Percentiles rank a stretch among this genome's conserved stretches.
These are phyloP conservation scores for Scheffersomyces stipitis DNA, from an alignment of 805 yeast genomes.

Conservation along the genomic window DNA sequence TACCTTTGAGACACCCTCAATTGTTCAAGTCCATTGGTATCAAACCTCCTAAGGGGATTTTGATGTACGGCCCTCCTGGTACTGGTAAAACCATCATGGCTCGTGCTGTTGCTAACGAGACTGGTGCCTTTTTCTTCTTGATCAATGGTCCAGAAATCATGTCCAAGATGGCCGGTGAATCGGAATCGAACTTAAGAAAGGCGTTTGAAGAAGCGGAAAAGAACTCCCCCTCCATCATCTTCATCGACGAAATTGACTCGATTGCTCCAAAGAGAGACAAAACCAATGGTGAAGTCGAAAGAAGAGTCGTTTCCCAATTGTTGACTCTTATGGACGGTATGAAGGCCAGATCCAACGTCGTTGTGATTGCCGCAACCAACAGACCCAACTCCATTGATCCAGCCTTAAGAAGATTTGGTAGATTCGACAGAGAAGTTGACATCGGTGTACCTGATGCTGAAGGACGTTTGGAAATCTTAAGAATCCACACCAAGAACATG, in stretches of 20 bases:
- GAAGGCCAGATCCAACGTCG: slow-evolving; percentile 98
- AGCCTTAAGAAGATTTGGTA: slow-evolving; percentile 81
- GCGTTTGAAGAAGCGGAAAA: slow-evolving; percentile 99
- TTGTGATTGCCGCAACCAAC: slow-evolving; percentile 96
- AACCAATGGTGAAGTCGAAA: slow-evolving; percentile 99
- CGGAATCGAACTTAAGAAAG: slow-evolving; percentile 93
- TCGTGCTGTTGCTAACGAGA: slow-evolving; percentile 99
- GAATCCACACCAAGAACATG: slow-evolving; percentile 99
- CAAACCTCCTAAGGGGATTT: slow-evolving; percentile 97
- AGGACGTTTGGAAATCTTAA: slow-evolving; percentile 94
- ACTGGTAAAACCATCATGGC: slow-evolving; percentile 99
- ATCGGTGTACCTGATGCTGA: slow-evolving; percentile 96
- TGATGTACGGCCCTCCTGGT: slow-evolving; percentile 99
- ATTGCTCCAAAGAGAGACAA: slow-evolving; percentile 99
- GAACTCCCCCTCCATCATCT: slow-evolving; percentile 95
- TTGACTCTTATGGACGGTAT: slow-evolving; percentile 99
- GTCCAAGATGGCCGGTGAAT: slow-evolving; percentile 99
- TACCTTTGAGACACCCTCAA: slow-evolving; percentile 98
- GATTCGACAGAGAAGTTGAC: slow-evolving; percentile 85
- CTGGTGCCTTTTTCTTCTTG: slow-evolving; percentile 97
- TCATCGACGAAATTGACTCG: slow-evolving; percentile 97
- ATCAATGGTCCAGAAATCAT: slow-evolving; percentile 99
- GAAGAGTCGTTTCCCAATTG: slow-evolving; percentile 97
- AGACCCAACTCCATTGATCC: slow-evolving; percentile 86
- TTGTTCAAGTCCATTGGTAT: slow-evolving; percentile 97